A percentile compares a stretch with the other conserved stretches of the same genome.
These are phyloP conservation scores for Acacia concinna DNA, from an alignment of 331 rosid genomes.

Conservation along the genomic window DNA sequence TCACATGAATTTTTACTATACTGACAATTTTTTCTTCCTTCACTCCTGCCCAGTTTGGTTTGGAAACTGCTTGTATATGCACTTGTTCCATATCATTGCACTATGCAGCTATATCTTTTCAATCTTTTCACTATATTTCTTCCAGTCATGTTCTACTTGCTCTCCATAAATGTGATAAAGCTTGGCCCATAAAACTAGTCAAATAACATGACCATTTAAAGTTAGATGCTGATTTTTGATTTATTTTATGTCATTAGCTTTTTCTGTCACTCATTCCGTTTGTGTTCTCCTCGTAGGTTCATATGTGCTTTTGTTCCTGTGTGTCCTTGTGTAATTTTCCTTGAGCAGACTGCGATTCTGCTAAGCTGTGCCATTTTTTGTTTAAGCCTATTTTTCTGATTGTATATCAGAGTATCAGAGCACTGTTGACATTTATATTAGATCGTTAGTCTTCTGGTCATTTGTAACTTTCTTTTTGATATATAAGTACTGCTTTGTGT, in stretches of 20 bases:
- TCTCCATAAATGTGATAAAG: not conserved
- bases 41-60: slow-evolving; percentile 10
- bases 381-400: slow-evolving; percentile 15
- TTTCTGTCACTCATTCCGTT: not conserved
- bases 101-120: not conserved
- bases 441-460: not conserved
- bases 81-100: not conserved
- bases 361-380: not conserved
- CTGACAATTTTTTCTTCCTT: slow-evolving; percentile 16
- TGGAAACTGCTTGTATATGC: not conserved
- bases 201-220: not conserved
- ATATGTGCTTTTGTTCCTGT: slow-evolving; percentile 8
- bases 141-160: not conserved
- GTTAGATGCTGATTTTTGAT: slow-evolving; percentile 1
- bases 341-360: slow-evolving; percentile 10
- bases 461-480: slow-evolving; percentile 20
- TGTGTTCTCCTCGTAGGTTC: slow-evolving; percentile 7
- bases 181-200: not conserved
- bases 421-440: slow-evolving; percentile 9
- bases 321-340: not conserved
- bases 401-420: not conserved
- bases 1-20: not conserved
- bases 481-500: slow-evolving; percentile 14
- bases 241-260: not conserved
- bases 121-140: not conserved